These are phyloP conservation scores for Heteromeles arbutifolia DNA, from an alignment of 306 rosid species.

Conservation along the genomic window DNA sequence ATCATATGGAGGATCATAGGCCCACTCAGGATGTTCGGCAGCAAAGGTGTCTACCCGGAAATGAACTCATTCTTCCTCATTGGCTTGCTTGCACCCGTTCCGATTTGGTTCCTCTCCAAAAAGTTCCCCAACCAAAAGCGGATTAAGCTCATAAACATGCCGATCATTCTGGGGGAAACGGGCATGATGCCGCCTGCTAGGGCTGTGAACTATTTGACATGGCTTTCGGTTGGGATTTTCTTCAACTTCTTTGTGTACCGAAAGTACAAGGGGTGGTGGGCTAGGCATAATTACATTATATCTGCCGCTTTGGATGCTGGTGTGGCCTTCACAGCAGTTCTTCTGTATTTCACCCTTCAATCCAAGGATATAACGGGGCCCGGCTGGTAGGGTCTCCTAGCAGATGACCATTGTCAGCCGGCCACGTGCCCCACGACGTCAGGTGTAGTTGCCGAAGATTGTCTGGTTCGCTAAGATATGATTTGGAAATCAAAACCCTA, in stretches of 20 bases:
- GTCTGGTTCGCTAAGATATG: constrained; percentile 32
- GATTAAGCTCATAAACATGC: constrained; percentile 50
- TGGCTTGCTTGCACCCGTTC: constrained; percentile 46
- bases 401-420: constrained; percentile 45
- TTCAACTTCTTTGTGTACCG: constrained; percentile 47
- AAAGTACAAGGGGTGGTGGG: constrained; percentile 57
- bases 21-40: constrained; percentile 53
- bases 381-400: constrained; percentile 50
- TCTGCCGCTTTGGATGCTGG: constrained; percentile 77
- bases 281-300: constrained; percentile 53
- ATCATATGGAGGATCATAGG: constrained; percentile 78
- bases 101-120: constrained; percentile 36
- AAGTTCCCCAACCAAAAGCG: constrained; percentile 41
- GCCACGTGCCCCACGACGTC: constrained; percentile 68
- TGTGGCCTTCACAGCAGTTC: constrained; percentile 43
- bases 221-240: constrained; percentile 56
- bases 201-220: constrained; percentile 36
- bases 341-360: constrained; percentile 52
- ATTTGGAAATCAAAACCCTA: no score
- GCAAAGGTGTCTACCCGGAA: constrained; percentile 33
- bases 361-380: constrained; percentile 30
- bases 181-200: constrained; percentile 29
- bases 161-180: constrained; percentile 34
- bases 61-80: constrained; percentile 67
- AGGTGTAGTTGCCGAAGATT: constrained; percentile 39